phyloP scores from a whole-genome alignment of 306 rosid species.

The Ormosia emarginata region DNA sequence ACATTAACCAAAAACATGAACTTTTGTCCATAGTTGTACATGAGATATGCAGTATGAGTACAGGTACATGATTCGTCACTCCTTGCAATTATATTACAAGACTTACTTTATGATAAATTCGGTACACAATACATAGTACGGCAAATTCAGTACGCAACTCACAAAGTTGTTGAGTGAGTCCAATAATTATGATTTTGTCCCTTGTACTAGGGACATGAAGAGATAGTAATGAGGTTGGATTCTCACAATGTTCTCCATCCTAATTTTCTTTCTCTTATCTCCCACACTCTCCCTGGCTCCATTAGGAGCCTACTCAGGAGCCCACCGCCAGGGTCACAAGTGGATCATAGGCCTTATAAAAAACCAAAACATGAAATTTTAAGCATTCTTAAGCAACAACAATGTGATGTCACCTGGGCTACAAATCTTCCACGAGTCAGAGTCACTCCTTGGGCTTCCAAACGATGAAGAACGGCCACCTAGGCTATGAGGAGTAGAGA shows the following conservation, averaged over 20 bases:
- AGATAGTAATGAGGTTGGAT: background rate
- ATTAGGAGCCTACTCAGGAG: no score
- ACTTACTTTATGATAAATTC: no score
- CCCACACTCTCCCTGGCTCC: background rate
- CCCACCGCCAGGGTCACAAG: background rate
- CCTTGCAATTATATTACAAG: no score
- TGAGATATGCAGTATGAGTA: no score
- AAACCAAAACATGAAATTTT: background rate
- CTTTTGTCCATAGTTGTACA: background rate
- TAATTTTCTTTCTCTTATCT: no score
- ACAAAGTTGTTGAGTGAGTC: no score
- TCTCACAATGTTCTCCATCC: no score
- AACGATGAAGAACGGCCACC: slow-evolving; percentile 53
- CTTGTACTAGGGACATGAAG: background rate
- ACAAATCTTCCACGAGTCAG: slow-evolving; percentile 83
- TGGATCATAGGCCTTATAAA: background rate
- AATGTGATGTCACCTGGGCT: slow-evolving; percentile 55
- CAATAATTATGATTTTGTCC: background rate
- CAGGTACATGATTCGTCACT: no score
- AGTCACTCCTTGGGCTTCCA: slow-evolving; percentile 58
- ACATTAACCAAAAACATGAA: background rate
- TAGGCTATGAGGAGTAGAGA: slow-evolving; percentile 67
- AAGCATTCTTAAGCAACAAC: background rate
- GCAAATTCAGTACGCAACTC: no score
- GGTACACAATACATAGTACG: no score